A percentile compares a stretch with the other conserved stretches of the same genome.
These are phyloP conservation scores for Trichoderma brevicompactum DNA, from an alignment of 2,329 filamentous ascomycete species.

Conservation along the genomic window DNA sequence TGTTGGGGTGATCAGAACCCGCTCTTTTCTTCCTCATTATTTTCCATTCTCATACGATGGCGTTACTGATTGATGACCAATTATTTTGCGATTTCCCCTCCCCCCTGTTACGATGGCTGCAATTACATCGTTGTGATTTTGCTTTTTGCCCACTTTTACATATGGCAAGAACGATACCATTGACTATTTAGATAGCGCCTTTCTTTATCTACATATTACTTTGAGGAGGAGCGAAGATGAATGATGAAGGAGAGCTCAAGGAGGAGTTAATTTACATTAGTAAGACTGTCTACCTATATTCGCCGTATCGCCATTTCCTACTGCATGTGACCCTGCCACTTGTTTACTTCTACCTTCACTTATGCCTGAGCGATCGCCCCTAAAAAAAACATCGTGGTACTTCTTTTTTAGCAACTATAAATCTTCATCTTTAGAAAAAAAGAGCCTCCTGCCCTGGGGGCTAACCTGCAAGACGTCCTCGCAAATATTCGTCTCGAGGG, in stretches of 20 bases:
- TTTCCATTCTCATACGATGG: conserved; percentile 15
- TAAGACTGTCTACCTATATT: background rate
- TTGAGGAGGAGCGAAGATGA: conserved; percentile 10
- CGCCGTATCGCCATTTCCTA: conserved; percentile 16
- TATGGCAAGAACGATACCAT: conserved; percentile 28
- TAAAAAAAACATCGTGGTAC: background rate
- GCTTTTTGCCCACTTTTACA: conserved; percentile 15
- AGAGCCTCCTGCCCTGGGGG: conserved; percentile 27
- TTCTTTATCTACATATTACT: background rate
- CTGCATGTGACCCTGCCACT: background rate
- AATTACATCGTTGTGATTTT: background rate
- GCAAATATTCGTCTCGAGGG: conserved; percentile 38
- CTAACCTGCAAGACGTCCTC: conserved; percentile 36
- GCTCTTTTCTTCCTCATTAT: background rate
- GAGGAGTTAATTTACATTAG: conserved; percentile 1
- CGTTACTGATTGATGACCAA: conserved; percentile 20
- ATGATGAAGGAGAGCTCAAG: conserved; percentile 4
- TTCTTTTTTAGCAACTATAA: background rate
- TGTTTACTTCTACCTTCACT: background rate
- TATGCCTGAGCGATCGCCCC: background rate
- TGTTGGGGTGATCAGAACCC: background rate
- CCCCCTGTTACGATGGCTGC: conserved; percentile 9
- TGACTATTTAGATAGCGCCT: conserved; percentile 25
- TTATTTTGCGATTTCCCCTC: background rate
- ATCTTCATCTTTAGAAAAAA: background rate